phyloP scores from a whole-genome alignment of 768 basidiomycete species.

The Tephrocybe sp. region DNA sequence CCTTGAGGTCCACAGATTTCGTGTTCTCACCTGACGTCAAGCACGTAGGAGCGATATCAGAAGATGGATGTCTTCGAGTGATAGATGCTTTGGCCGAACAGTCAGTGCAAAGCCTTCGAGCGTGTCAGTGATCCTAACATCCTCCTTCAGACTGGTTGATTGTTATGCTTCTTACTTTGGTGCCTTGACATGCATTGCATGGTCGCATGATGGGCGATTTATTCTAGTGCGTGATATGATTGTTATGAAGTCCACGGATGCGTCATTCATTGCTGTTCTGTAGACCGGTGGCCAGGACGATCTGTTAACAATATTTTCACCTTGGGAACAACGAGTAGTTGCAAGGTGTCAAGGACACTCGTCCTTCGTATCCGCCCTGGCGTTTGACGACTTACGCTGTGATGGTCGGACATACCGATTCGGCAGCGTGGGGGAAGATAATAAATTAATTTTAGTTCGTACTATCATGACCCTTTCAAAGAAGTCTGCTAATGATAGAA shows the following conservation, averaged over 20 bases:
- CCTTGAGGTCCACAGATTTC: conserved; percentile 55
- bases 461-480: not conserved
- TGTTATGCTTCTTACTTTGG: conserved; percentile 97
- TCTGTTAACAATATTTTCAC: conserved; percentile 90
- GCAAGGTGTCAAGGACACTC: conserved; percentile 97
- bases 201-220: conserved; percentile 96
- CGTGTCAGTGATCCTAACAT: not conserved
- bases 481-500: conserved; percentile 9
- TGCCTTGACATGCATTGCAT: conserved; percentile 83
- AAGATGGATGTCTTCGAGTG: conserved; percentile 89
- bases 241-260: not conserved
- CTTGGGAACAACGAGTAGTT: conserved; percentile 90
- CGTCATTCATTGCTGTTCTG: conserved; percentile 2
- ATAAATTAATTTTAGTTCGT: conserved; percentile 85
- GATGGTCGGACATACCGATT: conserved; percentile 93
- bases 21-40: conserved; percentile 93
- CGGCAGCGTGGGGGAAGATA: conserved; percentile 95
- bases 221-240: conserved; percentile 59
- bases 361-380: conserved; percentile 86
- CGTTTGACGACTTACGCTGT: conserved; percentile 87
- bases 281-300: conserved; percentile 99
- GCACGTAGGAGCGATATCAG: conserved; percentile 86
- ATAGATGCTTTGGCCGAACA: conserved; percentile 87
- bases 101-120: conserved; percentile 41
- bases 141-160: conserved; percentile 71